Base-by-base conservation (phyloP, 805 yeast genomes). In the Yamadazyma endophytica region DNA sequence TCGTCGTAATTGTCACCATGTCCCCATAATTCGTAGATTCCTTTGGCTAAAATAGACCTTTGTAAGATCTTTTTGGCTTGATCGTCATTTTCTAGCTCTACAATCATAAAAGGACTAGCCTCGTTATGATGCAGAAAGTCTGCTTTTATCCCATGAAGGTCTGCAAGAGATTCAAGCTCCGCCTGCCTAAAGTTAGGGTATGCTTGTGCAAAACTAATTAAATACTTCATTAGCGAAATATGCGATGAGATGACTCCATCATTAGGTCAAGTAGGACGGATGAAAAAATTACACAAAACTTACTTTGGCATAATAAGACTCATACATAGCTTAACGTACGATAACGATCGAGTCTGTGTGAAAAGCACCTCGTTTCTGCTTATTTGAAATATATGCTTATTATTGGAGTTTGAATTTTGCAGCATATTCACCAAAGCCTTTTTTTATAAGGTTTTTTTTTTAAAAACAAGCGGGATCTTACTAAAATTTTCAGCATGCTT, bases 11-110 rank as follows among this genome's bases (percentile, higher is more conserved):
- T 61, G 0, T 40, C 37, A 1, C 92, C 96, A 29, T 67, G 56
- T 0, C 95, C 95, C 86, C 92, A 88, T 4, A 84, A 56, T 46
- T 89, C 95, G 52, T 86, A 92, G 19, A 90, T 77, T 0, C 85
- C 85, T 36, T 79, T 73, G 3, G 82, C 68, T 23, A 90, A 58
- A 11, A 90, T 70, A 2, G 94, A 75, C 39, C 97, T 61, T 25
- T 64, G 60, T 13, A 88, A 64, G 52, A 86, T 68, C 29, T 70
- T 62, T 6, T 47, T 46, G 0, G 97, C 98, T 24, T 75, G 73
- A 9, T 72, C 69, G 43, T 83, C 95, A 45, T 70, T 66, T 18
- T 73, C 74, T 22, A 92, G 60, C 13, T 77, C 69, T 1, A 89
- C 82, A 2, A 76, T 60, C 37, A 89, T 49, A 49, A 87, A 89